Evolutionary conservation across 768 basidiomycete genomes (phyloP), one percentile per base, ranked within the genome.

Genomic region (Imleria badia): DNA sequence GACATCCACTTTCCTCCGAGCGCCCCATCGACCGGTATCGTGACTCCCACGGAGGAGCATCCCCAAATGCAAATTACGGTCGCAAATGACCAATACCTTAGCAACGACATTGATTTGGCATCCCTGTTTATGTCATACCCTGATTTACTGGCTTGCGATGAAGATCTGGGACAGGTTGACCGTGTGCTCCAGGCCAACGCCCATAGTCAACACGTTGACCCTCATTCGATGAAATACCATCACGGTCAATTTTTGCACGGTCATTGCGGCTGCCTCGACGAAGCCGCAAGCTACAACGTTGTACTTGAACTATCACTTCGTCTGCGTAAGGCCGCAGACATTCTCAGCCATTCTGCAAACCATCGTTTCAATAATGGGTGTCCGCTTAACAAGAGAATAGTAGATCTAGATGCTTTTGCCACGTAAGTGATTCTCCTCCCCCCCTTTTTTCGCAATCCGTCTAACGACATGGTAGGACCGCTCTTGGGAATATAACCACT

Each of bases 261-360:
- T 15, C 79, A 82, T 48, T 87, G 85, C 57, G 81, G 78, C 6
- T 87, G 85, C 62, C 72, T 86, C 26, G 73, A 77, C 49, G 85
- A 86, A 55, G 61, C 75, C 10, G 61, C 73, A 19, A 79, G 72
- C 60, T 86, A 87, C 62, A 80, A 72, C 51, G 78, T 77, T n/a
- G 73, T 85, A 20, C 76, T 87, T 12, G 85, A 88, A 60, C 72
- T 88, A n/a, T 86, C 84, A 3, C 70, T 86, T 30, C 76, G 83
- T 47, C 76, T 88, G 20, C 77, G 84, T 22, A 82, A 78, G 60
- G 84, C 83, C 12, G 78, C 81, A n/a, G 76, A 83, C 48, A 71
- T 80, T 36, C 77, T 87, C 38, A 72, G 76, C 12, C 79, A 74
- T 38, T 80, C 79, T 15, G 61, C 78, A 19, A 70, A 68, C 35